Conservation (phyloP, 306 rosid genomes). For the Delonix regia region DNA sequence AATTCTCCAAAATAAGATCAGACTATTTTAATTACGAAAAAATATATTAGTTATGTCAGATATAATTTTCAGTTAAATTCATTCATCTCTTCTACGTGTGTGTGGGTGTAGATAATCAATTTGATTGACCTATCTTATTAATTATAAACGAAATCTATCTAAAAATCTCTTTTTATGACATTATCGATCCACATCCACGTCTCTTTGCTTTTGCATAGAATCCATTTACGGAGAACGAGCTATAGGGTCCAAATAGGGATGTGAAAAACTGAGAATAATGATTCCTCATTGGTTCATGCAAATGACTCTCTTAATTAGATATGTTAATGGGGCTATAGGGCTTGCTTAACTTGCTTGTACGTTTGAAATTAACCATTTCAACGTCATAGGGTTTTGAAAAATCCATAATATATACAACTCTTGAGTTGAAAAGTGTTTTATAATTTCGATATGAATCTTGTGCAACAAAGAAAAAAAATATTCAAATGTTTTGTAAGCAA, state of each 20-base stretch:
- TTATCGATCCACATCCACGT: not conserved
- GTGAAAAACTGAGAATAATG: not conserved
- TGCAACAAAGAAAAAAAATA: not conserved
- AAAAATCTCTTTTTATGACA: too few relatives aligned
- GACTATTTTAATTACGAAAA: too few relatives aligned
- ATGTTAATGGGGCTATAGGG: not conserved
- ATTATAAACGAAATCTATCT: not conserved
- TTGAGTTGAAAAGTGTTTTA: not conserved
- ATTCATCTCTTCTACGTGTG: not conserved
- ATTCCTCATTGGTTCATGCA: slow-evolving; percentile 18
- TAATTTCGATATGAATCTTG: not conserved
- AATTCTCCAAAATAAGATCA: too few relatives aligned
- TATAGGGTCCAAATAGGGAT: slow-evolving; percentile 32
- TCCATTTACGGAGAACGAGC: not conserved
- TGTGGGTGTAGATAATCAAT: not conserved
- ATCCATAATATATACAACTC: not conserved
- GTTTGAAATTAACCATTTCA: not conserved
- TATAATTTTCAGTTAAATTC: not conserved
- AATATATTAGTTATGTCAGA: too few relatives aligned
- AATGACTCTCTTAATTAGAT: not conserved
- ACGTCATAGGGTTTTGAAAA: not conserved
- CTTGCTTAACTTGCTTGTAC: not conserved
- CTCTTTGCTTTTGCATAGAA: not conserved
- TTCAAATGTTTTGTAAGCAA: not conserved
- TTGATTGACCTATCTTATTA: not conserved